Evolutionary conservation across 139 green algal species (phyloP).

Genomic region (Raphidocelis subcapitata): DNA sequence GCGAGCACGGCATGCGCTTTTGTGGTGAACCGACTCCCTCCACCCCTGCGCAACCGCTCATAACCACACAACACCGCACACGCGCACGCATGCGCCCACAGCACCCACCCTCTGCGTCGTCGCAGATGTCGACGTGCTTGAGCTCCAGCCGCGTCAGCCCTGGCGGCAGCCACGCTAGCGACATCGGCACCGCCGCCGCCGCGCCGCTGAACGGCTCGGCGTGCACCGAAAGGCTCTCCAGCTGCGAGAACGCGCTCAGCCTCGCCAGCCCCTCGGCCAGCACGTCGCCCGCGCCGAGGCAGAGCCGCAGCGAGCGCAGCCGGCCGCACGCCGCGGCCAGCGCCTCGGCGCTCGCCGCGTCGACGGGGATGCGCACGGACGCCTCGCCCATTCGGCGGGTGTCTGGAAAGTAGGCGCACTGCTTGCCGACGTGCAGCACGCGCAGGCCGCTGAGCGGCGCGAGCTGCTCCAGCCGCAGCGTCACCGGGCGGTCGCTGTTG

Average conservation of each 20-base stretch:
- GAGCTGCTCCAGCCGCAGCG: slow-evolving; percentile 23
- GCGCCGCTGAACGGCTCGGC: slow-evolving; percentile 20
- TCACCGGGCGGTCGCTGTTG: slow-evolving; percentile 17
- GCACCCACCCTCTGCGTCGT: too few relatives aligned
- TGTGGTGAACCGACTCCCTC: too few relatives aligned
- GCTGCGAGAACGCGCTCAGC: slow-evolving; percentile 14
- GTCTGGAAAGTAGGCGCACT: slow-evolving; percentile 29
- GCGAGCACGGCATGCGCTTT: too few relatives aligned
- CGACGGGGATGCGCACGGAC: slow-evolving; percentile 17
- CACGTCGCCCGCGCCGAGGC: slow-evolving; percentile 12
- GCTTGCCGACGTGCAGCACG: slow-evolving; percentile 26
- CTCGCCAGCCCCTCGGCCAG: slow-evolving; percentile 14
- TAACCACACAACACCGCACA: too few relatives aligned
- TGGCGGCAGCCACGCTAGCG: slow-evolving; percentile 12
- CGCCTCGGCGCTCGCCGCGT: not conserved
- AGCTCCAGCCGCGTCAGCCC: slow-evolving; percentile 22
- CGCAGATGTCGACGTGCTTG: slow-evolving; percentile 15
- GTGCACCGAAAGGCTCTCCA: slow-evolving; percentile 21
- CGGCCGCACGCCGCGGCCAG: slow-evolving; percentile 15
- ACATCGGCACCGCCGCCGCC: slow-evolving; percentile 6
- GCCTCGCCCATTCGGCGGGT: slow-evolving; percentile 18
- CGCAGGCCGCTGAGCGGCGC: slow-evolving; percentile 14
- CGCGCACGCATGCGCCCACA: too few relatives aligned
- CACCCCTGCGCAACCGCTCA: too few relatives aligned
- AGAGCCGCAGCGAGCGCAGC: slow-evolving; percentile 27